These are phyloP conservation scores for Yarrowia keelungensis DNA, from an alignment of 805 yeast genomes.

Conservation along the genomic window DNA sequence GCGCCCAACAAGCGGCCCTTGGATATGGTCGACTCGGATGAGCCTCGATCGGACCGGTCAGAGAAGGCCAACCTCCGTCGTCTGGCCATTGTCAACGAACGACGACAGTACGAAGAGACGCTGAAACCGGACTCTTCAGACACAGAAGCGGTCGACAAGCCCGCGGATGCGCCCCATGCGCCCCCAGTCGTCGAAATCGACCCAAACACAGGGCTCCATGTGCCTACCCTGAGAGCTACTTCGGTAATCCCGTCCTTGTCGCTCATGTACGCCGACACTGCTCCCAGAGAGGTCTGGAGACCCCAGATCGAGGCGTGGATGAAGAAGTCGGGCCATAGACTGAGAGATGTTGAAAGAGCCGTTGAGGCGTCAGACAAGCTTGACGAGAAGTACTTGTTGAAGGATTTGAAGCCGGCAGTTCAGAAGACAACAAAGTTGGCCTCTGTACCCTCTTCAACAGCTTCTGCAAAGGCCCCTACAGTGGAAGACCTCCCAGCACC, in stretches of 20 bases:
- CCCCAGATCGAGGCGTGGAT: conserved; percentile 52
- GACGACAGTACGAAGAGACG: conserved; percentile 28
- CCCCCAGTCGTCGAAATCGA: conserved; percentile 9
- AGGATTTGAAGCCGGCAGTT: background rate
- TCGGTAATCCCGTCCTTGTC: conserved; percentile 43
- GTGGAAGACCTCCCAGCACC: background rate
- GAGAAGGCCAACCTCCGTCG: conserved; percentile 34
- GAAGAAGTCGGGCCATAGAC: conserved; percentile 47
- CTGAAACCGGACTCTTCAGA: conserved; percentile 21
- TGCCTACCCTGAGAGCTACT: conserved; percentile 40
- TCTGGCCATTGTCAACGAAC: conserved; percentile 28
- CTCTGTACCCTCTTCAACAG: too few relatives aligned
- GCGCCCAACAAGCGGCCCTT: conserved; percentile 16
- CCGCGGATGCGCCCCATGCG: background rate
- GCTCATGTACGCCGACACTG: conserved; percentile 52
- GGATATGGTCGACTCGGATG: conserved; percentile 24
- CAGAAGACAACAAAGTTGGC: too few relatives aligned
- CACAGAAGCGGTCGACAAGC: background rate
- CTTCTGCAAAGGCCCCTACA: too few relatives aligned
- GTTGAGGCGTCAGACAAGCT: conserved; percentile 35
- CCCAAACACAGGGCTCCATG: conserved; percentile 14
- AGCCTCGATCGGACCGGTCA: conserved; percentile 17
- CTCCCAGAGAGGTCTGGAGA: conserved; percentile 51
- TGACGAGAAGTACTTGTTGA: conserved; percentile 20
- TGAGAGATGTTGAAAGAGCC: conserved; percentile 37